Evolutionary conservation across 148 eudicot species (phyloP).

Genomic region (Selenicereus undatus): DNA sequence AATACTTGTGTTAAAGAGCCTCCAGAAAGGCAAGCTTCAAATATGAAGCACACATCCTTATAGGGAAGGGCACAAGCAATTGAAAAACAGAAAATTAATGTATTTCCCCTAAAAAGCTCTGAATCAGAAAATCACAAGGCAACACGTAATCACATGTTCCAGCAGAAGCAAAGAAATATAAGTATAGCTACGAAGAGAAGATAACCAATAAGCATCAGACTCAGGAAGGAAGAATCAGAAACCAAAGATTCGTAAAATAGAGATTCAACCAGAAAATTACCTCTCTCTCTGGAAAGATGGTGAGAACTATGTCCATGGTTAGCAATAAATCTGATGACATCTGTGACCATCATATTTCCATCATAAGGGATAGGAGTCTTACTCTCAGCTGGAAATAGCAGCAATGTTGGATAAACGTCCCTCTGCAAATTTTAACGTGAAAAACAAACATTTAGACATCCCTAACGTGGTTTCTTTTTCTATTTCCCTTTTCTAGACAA

Average conservation of each 20-base stretch:
- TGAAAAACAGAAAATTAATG: too few species aligned
- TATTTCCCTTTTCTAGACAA: background rate
- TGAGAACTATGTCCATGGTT: constrained; percentile 47
- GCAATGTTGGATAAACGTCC: constrained; percentile 68
- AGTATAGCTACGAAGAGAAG: background rate
- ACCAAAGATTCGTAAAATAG: background rate
- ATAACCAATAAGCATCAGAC: background rate
- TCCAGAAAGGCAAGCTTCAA: too few species aligned
- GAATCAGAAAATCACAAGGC: background rate
- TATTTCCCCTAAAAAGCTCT: background rate
- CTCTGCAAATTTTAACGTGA: constrained; percentile 52
- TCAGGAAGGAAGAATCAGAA: background rate
- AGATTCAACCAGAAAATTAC: constrained; percentile 28
- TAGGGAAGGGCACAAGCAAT: too few species aligned
- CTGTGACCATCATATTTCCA: constrained; percentile 59
- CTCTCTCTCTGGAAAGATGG: constrained; percentile 43
- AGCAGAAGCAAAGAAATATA: background rate
- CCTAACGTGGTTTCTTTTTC: background rate
- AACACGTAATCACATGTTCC: background rate
- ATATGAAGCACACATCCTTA: too few species aligned
- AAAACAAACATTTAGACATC: constrained; percentile 7
- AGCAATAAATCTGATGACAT: constrained; percentile 62
- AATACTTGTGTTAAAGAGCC: too few species aligned
- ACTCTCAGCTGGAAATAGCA: constrained; percentile 69
- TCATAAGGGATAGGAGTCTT: constrained; percentile 58